These are phyloP conservation scores for Sporothrix pallida DNA, from an alignment of 2,329 filamentous ascomycete genomes.

Conservation along the genomic window DNA sequence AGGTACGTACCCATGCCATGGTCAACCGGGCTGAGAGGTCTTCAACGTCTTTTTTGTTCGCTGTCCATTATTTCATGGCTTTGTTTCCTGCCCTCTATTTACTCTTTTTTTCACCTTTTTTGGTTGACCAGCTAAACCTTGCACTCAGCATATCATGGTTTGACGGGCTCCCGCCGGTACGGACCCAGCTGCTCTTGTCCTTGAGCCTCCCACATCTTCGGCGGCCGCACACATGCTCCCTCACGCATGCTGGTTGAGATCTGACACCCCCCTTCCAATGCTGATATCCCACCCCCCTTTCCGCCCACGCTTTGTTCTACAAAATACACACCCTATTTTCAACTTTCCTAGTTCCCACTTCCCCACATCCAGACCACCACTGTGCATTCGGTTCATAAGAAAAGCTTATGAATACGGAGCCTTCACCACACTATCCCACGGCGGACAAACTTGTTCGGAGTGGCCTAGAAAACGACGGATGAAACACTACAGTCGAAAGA, in stretches of 20 bases:
- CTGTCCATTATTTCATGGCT: background rate
- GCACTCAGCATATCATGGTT: constrained; percentile 11
- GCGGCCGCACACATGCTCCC: constrained; percentile 6
- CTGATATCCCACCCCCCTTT: background rate
- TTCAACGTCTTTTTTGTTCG: background rate
- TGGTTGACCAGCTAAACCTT: background rate
- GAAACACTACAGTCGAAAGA: background rate
- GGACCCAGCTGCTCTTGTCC: constrained; percentile 6
- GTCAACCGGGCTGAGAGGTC: constrained; percentile 3
- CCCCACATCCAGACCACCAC: background rate
- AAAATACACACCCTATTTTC: background rate
- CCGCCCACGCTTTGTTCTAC: background rate
- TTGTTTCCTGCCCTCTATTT: background rate
- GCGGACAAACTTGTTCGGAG: background rate
- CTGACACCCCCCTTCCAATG: constrained; percentile 5
- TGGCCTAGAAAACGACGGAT: background rate
- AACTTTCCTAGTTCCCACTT: background rate
- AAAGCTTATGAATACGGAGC: background rate
- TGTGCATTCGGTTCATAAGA: constrained; percentile 1
- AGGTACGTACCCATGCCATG: background rate
- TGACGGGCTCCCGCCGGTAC: background rate
- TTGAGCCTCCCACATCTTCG: constrained; percentile 18
- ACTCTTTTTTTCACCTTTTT: background rate
- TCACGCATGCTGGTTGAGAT: background rate
- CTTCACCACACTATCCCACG: background rate